Evolutionary conservation across 2,329 filamentous ascomycete genomes (phyloP), one percentile per base, ranked within the genome.

Genomic region (Aspergillus pseudoglaucus): DNA sequence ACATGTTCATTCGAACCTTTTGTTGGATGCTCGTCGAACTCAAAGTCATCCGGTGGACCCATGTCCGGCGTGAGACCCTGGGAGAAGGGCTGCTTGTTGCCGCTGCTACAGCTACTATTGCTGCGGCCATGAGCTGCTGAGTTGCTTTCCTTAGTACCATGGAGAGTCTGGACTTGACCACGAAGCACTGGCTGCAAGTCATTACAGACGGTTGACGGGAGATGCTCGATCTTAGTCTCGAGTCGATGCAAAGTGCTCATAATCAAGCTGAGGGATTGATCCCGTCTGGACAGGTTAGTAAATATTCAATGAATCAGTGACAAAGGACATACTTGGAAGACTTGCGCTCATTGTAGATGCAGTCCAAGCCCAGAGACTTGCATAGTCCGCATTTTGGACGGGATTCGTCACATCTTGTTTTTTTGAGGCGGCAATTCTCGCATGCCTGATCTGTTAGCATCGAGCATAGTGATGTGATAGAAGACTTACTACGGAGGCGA

Each of bases 381-480:
- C 77, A 80, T 43, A 77, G 68, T 25, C 75, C 75, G 53, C 77
- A 80, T 50, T 60, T 66, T 42, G 77, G 76, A 27, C 73, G 65
- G 49, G 77, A 77, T 59, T 79, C 76, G 51, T 80, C 76, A 59
- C 77, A 80, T 63, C 75, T 62, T 15, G 75, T 78, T 62, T 79
- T 79, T 56, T 77, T 76, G 43, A 73, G 62, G 22, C 77, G 68
- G 56, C 77, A 80, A 14, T 69, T 71, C 55, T 80, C 76, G 55
- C 77, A 80, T 2, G 77, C 77, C 75, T 74, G 52, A 8, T 25
- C 32, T 25, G 42, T 46, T 35, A 44, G 25, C n/a, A 15, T 20
- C 38, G 25, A 32, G 39, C 15, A 22, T 43, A 33, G 17, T 17
- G 9, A 39, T 4, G 3, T 23, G 20, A 44, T 41, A 0, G 12